Evolutionary conservation across 371 early-diverging fungal species (phyloP), one percentile per base, ranked within the genome.

Genomic region (Entomophthora muscae): DNA sequence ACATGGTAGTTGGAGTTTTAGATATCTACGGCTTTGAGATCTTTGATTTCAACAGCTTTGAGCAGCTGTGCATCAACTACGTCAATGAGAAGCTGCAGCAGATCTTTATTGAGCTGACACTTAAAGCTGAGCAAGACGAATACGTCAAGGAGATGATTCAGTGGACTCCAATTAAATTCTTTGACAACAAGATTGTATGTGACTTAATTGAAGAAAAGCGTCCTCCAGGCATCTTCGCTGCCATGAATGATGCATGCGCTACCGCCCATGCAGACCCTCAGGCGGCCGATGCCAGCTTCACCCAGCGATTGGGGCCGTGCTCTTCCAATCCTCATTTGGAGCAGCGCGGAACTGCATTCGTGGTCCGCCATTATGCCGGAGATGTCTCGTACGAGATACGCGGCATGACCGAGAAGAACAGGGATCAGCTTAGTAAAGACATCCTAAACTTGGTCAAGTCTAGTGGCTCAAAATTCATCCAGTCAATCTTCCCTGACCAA

Each of bases 1-100:
- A 80, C 23, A 83, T 89, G 63, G 87, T 87, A 13, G 79, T 98
- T 52, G 98, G 97, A 66, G 96, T 98, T 5, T 72, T 98, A 72
- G 92, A 98, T 80, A 90, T 96, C 76, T 91, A 93, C 69, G 93
- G 98, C 57, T 93, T 95, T 71, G 92, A 92, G 79, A 91, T 94
- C 65, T 92, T 92, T 69, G 81, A 96, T 64, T 86, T 90, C 66
- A 99, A 99, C 80, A 93, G 92, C 60, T 99, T 99, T 75, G 99
- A 99, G 73, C 99, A 99, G 77, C 85, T 99, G 66, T 98, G 98
- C 76, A 99, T 99, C 78, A 99, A 99, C 78, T 99, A 99, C 67
- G 98, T 98, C 64, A 99, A 99, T 76, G 99, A 99, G 71, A 93
- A 95, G 74, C 78, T 99, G 66, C 99, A 99, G 71, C 99, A 99